phyloP scores from a whole-genome alignment of 306 rosid species.

The Cucurbita maxima region DNA sequence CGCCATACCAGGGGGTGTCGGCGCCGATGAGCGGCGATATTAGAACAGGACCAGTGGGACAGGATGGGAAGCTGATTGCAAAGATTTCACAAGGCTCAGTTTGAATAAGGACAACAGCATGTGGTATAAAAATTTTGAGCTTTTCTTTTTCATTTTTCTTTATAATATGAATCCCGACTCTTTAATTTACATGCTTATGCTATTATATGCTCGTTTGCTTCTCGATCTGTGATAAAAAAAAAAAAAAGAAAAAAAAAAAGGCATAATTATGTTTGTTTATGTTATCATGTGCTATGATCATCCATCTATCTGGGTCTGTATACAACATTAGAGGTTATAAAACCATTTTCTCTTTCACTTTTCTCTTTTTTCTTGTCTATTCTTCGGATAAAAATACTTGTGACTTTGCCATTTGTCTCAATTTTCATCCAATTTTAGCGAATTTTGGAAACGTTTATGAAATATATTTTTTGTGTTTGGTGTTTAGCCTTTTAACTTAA shows the following conservation, averaged over 20 bases:
- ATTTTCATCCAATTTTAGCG: too few relatives aligned
- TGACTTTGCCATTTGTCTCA: too few relatives aligned
- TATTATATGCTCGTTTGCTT: not conserved
- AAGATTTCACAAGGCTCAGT: slow-evolving; percentile 58
- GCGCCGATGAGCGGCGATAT: slow-evolving; percentile 11
- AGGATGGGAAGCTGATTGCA: slow-evolving; percentile 47
- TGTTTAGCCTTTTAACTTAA: too few relatives aligned
- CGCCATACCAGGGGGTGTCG: slow-evolving; percentile 33
- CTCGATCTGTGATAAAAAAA: not conserved
- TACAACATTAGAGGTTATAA: not conserved
- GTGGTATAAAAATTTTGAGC: slow-evolving; percentile 3
- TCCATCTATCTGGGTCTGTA: not conserved
- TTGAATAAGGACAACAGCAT: slow-evolving; percentile 20
- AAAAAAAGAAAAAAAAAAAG: not conserved
- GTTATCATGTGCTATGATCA: not conserved
- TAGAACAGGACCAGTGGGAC: slow-evolving; percentile 38
- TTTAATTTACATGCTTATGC: not conserved
- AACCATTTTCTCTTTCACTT: not conserved
- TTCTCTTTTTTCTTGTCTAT: not conserved
- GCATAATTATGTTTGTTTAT: not conserved
- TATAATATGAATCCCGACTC: not conserved
- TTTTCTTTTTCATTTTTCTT: not conserved
- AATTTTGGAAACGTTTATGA: too few relatives aligned
- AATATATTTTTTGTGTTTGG: too few relatives aligned
- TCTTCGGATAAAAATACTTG: too few relatives aligned